phyloP scores from a whole-genome alignment of 2,329 filamentous ascomycete genomes.

The Apiospora marii region DNA sequence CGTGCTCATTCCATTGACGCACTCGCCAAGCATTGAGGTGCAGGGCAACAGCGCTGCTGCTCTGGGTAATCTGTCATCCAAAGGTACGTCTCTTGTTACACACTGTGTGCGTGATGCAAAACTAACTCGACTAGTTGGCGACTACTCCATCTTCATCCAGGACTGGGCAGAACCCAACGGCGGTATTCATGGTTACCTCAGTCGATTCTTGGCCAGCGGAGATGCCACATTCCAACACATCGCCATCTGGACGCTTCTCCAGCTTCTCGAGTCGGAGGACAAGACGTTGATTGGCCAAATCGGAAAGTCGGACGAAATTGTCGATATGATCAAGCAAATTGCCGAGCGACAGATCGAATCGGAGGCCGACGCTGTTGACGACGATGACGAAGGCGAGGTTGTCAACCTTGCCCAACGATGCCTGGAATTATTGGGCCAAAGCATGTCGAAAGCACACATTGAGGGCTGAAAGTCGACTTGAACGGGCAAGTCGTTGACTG shows the following conservation, averaged over 20 bases:
- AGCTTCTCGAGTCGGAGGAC: constrained; percentile 95
- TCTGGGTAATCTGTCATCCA: constrained; percentile 93
- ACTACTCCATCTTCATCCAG: constrained; percentile 94
- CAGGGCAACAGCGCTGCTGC: constrained; percentile 98
- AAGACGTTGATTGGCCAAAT: constrained; percentile 88
- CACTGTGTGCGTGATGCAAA: constrained; percentile 21
- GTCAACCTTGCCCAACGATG: constrained; percentile 90
- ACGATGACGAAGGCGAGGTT: constrained; percentile 92
- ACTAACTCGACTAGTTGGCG: constrained; percentile 71
- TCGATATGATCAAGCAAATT: constrained; percentile 90
- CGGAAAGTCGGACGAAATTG: constrained; percentile 87
- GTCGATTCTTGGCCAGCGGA: constrained; percentile 89
- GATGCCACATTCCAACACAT: constrained; percentile 99
- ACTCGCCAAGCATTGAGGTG: constrained; percentile 95
- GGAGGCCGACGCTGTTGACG: constrained; percentile 79
- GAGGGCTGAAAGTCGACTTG: constrained; percentile 67
- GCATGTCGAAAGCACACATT: constrained; percentile 79
- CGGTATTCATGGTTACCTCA: constrained; percentile 94
- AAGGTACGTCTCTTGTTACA: constrained; percentile 67
- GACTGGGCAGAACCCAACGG: constrained; percentile 93
- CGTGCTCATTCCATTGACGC: constrained; percentile 92
- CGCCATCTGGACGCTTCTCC: constrained; percentile 96
- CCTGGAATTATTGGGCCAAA: constrained; percentile 83
- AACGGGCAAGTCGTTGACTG: constrained; percentile 1
- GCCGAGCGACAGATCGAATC: constrained; percentile 88